Evolutionary conservation across 345 rosid genomes (phyloP), one percentile per base, ranked within the genome.

Genomic region (Laguncularia racemosa): DNA sequence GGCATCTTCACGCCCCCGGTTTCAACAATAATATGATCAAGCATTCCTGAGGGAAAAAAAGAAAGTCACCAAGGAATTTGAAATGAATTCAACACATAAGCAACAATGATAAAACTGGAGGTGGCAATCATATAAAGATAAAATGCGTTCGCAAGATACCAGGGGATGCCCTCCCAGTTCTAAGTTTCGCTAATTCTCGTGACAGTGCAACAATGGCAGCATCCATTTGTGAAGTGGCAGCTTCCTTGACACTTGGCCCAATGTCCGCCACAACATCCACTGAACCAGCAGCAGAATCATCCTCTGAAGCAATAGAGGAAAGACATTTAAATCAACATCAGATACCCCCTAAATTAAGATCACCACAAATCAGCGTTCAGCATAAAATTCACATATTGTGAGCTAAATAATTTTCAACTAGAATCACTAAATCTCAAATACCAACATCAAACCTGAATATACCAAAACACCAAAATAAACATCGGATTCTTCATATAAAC

Each of bases 21-120:
- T 76, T 93, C 99, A 52, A 93, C 90, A 52, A 89, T 76, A 46
- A 87, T 87, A 69, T 93, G 99, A 70, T 93, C 99, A 62, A 89
- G 95, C 80, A 92, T 89, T 68, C 98, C 96, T 88, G 78, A 19
- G 60, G 67, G 66, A 16, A 15, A 45, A 45, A 44, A 23, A 43
- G 12, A 12, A 59, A 43, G 58, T 48, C 60, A 78, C 2, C 54
- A 60, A 1, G 53, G 13, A 1, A 14, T 9, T 14, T 12, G 40
- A 48, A 46, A 16, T 16, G 12, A 20, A 33, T 33, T 33, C 7
- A 10, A 33, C 50, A 26, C 9, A 13, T 28, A n/a, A 49, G 48
- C 63, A 48, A 26, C 21, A 6, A 20, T 33, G 40, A 1, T 6
- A 33, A 33, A 33, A 33, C 40, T 4, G 9, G 11, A 33, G 3